Conservation (phyloP, 306 rosid genomes). For the Glycyrrhiza uralensis region DNA sequence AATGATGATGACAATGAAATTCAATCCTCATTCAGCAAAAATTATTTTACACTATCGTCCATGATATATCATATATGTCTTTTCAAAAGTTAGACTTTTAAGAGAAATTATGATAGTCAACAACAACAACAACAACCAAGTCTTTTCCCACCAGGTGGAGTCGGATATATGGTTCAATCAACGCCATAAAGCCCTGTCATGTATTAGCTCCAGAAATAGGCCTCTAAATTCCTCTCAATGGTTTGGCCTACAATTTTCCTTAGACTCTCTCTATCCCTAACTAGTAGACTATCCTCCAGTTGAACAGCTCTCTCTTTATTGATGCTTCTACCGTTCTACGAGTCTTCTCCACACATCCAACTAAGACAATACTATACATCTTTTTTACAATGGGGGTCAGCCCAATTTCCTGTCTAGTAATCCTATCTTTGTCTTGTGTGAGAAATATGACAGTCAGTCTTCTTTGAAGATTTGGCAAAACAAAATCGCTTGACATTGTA, state of each 20-base stretch:
- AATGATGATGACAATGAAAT: background rate
- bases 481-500: background rate
- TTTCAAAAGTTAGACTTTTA: background rate
- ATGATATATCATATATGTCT: background rate
- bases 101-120: background rate
- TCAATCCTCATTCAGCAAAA: background rate
- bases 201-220: background rate
- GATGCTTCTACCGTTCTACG: background rate
- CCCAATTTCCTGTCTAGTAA: background rate
- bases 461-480: background rate
- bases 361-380: background rate
- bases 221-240: background rate
- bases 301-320: background rate
- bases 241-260: background rate
- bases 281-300: background rate
- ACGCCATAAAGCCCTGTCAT: background rate
- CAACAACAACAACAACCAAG: background rate
- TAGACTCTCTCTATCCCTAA: background rate
- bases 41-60: background rate
- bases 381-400: background rate
- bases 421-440: background rate
- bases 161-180: background rate
- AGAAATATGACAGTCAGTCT: background rate
- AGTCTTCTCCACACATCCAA: background rate
- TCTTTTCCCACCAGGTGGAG: background rate